Base-by-base conservation (phyloP, 768 basidiomycete genomes). In the Rhodotorula diobovata region DNA sequence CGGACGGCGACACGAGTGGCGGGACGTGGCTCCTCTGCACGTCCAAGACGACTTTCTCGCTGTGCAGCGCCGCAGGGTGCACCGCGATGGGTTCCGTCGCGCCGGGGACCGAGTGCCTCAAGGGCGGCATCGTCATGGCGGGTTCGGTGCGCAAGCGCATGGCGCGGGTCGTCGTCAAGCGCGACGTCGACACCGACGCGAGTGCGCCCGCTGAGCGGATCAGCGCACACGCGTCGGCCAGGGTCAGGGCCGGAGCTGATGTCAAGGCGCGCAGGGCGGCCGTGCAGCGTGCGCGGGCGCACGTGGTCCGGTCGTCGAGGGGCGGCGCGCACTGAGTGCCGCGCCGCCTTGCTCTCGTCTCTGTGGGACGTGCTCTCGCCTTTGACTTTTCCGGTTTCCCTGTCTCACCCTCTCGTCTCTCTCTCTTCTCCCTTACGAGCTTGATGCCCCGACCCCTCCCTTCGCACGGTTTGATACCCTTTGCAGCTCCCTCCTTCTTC, bases 41-140 rank as follows among this genome's bases (percentile, higher is more conserved):
- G 10, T 45, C 55, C 28, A 21, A 53, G 30, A 53, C 51, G 10
- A 67, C 70, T 21, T 71, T 62, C 56, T 63, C 70, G 3, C 60
- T 74, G n/a, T 74, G 73, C 63, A 63, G 39, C 43, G 14, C 28
- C 20, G 30, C 11, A 0, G n/a, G 18, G 9, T 74, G 73, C 66
- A 74, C 69, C 6, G 2, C 55, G 0, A 74, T 74, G 73, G 73
- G 73, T 2, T 34, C 56, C 14, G 72, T 73, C 61, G 72, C 72
- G 0, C n/a, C 72, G 8, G 72, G 72, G 0, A 73, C 72, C 35
- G 45, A 46, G 21, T 73, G 72, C 61, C 12, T 20, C 18, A 30
- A 57, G 32, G 71, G 63, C 16, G 23, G 32, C 39, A 71, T 71
- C 64, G 60, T 37, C 11, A 35, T 70, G 30, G 63, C 63, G 41